Conservation (phyloP, 331 rosid genomes). For the Rhamnella rubrinervis region DNA sequence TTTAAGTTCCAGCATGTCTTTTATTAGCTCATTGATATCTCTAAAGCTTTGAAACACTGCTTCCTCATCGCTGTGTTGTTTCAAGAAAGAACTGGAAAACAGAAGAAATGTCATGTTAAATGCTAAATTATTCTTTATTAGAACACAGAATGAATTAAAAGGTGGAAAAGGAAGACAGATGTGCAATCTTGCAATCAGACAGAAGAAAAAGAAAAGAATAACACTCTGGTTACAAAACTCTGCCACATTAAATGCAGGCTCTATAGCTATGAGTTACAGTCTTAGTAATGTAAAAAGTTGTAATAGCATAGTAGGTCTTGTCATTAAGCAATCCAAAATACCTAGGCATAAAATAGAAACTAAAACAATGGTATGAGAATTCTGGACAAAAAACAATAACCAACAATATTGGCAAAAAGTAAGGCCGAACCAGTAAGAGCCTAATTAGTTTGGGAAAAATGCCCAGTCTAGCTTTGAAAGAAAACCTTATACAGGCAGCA, state of each 20-base stretch:
- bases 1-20: slow-evolving; percentile 87
- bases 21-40: slow-evolving; percentile 94
- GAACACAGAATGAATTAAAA: neutral
- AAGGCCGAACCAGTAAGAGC: neutral
- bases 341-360: neutral
- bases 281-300: neutral
- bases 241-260: neutral
- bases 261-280: neutral
- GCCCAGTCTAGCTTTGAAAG: neutral
- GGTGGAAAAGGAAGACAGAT: neutral
- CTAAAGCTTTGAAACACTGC: slow-evolving; percentile 90
- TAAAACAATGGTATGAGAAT: neutral
- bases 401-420: neutral
- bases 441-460: neutral
- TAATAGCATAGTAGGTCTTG: neutral
- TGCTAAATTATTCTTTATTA: neutral
- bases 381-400: neutral
- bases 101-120: slow-evolving; percentile 14
- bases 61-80: slow-evolving; percentile 90
- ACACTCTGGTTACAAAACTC: neutral
- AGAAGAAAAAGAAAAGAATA: neutral
- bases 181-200: neutral
- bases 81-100: slow-evolving; percentile 80
- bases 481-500: neutral
- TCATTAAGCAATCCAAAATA: neutral